Evolutionary conservation across 2,329 filamentous ascomycete species (phyloP).

Genomic region (Lomentospora prolificans): DNA sequence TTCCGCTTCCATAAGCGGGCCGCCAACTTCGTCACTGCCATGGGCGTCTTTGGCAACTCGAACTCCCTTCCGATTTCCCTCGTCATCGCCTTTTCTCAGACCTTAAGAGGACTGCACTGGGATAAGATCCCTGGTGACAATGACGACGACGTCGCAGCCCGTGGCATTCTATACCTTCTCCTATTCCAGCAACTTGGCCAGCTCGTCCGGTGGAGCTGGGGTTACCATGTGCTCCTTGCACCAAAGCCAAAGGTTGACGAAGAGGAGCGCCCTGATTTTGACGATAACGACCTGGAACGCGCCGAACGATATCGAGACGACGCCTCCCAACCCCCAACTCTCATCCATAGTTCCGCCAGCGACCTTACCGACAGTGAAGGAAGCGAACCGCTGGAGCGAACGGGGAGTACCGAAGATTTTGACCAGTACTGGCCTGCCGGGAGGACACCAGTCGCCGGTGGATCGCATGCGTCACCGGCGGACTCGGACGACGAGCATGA

Average conservation of each 20-base stretch:
- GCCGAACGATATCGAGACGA: constrained; percentile 32
- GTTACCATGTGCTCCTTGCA: constrained; percentile 88
- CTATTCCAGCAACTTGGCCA: constrained; percentile 98
- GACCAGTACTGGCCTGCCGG: constrained; percentile 44
- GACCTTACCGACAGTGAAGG: neutral
- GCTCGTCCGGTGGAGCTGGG: constrained; percentile 94
- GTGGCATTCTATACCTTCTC: constrained; percentile 88
- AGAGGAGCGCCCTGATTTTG: constrained; percentile 39
- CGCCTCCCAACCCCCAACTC: constrained; percentile 16
- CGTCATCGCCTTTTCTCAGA: constrained; percentile 87
- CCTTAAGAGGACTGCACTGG: constrained; percentile 87
- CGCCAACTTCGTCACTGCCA: constrained; percentile 89
- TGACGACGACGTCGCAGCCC: constrained; percentile 85
- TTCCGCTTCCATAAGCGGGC: constrained; percentile 79
- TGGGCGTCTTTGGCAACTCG: constrained; percentile 96
- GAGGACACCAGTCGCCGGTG: constrained; percentile 41
- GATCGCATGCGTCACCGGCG: constrained; percentile 38
- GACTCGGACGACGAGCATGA: constrained; percentile 39
- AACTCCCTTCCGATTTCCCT: constrained; percentile 96
- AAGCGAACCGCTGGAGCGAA: constrained; percentile 17
- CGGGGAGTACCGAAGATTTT: constrained; percentile 27
- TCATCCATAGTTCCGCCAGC: neutral
- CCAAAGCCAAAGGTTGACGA: constrained; percentile 43
- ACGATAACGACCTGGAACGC: constrained; percentile 30
- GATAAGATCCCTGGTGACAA: constrained; percentile 84